Evolutionary conservation across 257 asterid species (phyloP).

Genomic region (Solanum pennellii): DNA sequence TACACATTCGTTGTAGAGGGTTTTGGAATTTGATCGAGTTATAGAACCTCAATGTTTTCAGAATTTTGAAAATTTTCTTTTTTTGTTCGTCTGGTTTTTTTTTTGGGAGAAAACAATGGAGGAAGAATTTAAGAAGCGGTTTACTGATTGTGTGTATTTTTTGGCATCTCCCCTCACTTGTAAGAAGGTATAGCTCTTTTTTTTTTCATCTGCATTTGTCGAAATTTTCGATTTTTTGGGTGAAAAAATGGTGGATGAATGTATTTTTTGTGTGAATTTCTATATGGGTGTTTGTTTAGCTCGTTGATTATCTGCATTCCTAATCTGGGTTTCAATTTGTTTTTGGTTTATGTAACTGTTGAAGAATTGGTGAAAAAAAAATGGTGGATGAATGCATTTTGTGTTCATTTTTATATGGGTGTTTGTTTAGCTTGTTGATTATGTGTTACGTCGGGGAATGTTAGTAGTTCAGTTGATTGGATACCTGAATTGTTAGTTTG

Average conservation of each 20-base stretch:
- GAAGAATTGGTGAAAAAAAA: not conserved
- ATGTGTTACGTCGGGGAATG: not conserved
- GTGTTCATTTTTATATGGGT: not conserved
- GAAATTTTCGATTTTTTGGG: not conserved
- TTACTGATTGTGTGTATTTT: conserved; percentile 89
- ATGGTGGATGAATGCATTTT: not conserved
- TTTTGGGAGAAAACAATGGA: conserved; percentile 9
- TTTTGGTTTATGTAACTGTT: not conserved
- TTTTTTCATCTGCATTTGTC: not conserved
- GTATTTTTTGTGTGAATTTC: not conserved
- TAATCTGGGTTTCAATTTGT: not conserved
- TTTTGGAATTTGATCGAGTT: not conserved
- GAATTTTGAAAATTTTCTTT: not conserved
- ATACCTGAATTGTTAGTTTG: not conserved
- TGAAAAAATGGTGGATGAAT: not conserved
- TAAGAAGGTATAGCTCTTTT: conserved; percentile 49
- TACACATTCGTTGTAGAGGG: not conserved
- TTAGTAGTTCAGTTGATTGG: not conserved
- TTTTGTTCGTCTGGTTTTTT: not conserved
- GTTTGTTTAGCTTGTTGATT: not conserved
- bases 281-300: not conserved
- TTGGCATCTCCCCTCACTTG: conserved; percentile 93
- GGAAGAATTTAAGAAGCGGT: conserved; percentile 58
- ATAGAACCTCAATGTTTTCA: not conserved
- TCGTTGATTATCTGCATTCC: not conserved